Conservation (phyloP, 768 basidiomycete genomes). For the Boletus tylopilopsis region DNA sequence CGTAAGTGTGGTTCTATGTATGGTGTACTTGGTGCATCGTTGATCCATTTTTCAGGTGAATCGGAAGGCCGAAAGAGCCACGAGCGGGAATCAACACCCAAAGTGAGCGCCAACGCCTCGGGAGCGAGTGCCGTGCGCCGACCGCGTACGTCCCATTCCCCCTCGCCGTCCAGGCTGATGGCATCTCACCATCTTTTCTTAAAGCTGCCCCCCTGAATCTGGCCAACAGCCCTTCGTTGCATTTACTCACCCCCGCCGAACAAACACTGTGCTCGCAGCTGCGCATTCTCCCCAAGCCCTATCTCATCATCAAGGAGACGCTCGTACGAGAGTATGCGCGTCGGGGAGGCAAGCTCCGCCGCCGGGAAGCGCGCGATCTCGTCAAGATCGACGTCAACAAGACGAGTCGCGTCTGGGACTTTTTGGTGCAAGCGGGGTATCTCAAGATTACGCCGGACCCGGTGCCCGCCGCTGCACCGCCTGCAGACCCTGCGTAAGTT, state of each 20-base stretch:
- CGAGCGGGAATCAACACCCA: conserved; percentile 61
- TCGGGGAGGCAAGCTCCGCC: conserved; percentile 81
- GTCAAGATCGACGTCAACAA: conserved; percentile 94
- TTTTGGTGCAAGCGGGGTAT: conserved; percentile 81
- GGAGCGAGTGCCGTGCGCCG: conserved; percentile 39
- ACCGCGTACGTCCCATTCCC: conserved; percentile 34
- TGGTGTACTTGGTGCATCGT: not conserved
- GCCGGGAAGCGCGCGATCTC: conserved; percentile 84
- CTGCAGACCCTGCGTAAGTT: conserved; percentile 38
- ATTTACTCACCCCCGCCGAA: conserved; percentile 86
- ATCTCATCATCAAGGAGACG: conserved; percentile 93
- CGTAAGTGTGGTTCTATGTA: conserved; percentile 49
- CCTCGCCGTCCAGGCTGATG: not conserved
- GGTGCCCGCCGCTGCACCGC: conserved; percentile 21
- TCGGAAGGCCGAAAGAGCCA: conserved; percentile 54
- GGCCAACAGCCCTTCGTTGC: conserved; percentile 84
- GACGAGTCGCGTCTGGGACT: conserved; percentile 90
- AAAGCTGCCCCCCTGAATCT: conserved; percentile 80
- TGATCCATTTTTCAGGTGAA: conserved; percentile 29
- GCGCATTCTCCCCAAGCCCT: conserved; percentile 92
- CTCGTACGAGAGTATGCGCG: conserved; percentile 91
- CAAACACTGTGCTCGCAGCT: conserved; percentile 84
- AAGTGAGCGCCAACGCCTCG: conserved; percentile 34
- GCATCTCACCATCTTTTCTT: not conserved
- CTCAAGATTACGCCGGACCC: conserved; percentile 64